Conservation (phyloP, 1,284 basidiomycete genomes). For the Cutaneotrichosporon arboriforme region DNA sequence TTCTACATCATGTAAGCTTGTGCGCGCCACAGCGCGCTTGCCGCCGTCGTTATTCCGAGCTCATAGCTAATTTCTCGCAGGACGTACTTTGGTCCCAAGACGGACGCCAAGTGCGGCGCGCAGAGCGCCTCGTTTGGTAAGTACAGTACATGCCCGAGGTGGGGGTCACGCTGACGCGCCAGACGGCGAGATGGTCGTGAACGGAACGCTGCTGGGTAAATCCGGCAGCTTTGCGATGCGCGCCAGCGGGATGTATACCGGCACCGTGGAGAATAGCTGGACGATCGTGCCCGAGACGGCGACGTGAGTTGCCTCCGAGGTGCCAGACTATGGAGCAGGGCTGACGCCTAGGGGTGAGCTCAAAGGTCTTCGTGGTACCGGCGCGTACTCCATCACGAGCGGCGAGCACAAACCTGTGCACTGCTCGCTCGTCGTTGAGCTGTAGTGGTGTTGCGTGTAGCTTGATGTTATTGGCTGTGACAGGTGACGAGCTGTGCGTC, state of each 20-base stretch:
- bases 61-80: too few species aligned
- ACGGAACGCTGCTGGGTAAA: not conserved
- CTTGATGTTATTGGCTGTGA: too few species aligned
- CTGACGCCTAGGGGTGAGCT: too few species aligned
- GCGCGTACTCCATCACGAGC: too few species aligned
- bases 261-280: not conserved
- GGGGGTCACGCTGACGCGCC: not conserved
- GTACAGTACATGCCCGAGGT: not conserved
- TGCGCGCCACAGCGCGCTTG: too few species aligned
- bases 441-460: too few species aligned
- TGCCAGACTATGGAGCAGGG: too few species aligned
- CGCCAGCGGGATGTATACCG: not conserved
- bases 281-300: not conserved
- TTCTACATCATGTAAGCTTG: not conserved
- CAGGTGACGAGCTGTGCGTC: too few species aligned
- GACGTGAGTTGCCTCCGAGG: not conserved
- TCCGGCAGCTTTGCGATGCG: not conserved
- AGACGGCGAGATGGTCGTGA: slow-evolving; percentile 1
- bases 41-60: too few species aligned
- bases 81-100: not conserved
- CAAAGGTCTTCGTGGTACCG: too few species aligned
- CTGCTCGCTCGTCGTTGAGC: too few species aligned
- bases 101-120: not conserved
- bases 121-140: not conserved
- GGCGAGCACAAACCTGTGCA: too few species aligned